phyloP scores from a whole-genome alignment of 2,329 filamentous ascomycete species.

The Cladophialophora yegresii region DNA sequence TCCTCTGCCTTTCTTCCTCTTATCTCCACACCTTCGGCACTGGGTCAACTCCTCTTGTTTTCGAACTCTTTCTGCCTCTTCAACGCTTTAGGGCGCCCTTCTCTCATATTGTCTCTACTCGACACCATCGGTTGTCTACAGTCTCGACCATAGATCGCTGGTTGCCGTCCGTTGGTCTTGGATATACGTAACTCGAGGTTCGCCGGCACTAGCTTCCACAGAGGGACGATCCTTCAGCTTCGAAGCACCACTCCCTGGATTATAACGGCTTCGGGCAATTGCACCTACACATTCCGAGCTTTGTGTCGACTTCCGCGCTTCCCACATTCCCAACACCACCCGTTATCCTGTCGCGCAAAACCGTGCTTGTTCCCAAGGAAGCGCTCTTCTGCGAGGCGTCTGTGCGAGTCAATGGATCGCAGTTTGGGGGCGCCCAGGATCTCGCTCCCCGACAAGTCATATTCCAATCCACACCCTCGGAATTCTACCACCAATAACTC shows the following conservation, averaged over 20 bases:
- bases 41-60: slow-evolving; percentile 1
- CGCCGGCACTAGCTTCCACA: neutral
- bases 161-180: neutral
- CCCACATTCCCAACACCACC: neutral
- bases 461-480: slow-evolving; percentile 30
- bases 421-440: slow-evolving; percentile 17
- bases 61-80: slow-evolving; percentile 4
- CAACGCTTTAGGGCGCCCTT: slow-evolving; percentile 4
- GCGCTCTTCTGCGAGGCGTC: neutral
- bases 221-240: slow-evolving; percentile 1
- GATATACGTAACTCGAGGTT: neutral
- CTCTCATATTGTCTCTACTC: neutral
- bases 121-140: neutral
- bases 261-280: neutral
- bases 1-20: slow-evolving; percentile 14
- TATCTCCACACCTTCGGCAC: slow-evolving; percentile 18
- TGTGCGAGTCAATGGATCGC: slow-evolving; percentile 24
- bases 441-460: slow-evolving; percentile 27
- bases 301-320: neutral
- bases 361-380: neutral
- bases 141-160: neutral
- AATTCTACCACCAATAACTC: slow-evolving; percentile 28
- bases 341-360: neutral
- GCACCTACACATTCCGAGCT: neutral
- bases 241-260: neutral